Conservation (phyloP, 2,329 filamentous ascomycete genomes). For the Coccinonectria pachysandricola region DNA sequence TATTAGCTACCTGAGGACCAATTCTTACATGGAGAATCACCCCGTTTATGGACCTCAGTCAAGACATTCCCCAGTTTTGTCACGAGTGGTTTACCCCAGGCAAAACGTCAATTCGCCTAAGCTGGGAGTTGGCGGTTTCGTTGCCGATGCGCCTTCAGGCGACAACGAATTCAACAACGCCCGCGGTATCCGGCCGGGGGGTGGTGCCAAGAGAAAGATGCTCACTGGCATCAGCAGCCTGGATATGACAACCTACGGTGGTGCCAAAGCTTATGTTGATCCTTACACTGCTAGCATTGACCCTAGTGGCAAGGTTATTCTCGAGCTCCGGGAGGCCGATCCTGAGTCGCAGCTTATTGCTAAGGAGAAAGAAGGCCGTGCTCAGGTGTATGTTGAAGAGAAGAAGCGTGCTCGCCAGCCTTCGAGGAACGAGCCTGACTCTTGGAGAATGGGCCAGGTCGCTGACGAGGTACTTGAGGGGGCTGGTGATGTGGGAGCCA, state of each 20-base stretch:
- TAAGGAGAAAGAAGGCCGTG: slow-evolving; percentile 33
- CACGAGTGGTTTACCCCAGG: slow-evolving; percentile 40
- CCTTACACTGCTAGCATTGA: slow-evolving; percentile 34
- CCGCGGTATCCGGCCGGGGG: slow-evolving; percentile 10
- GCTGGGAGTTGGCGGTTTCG: slow-evolving; percentile 46
- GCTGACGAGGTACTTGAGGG: slow-evolving; percentile 20
- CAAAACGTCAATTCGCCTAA: slow-evolving; percentile 25
- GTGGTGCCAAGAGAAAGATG: slow-evolving; percentile 14
- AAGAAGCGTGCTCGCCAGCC: slow-evolving; percentile 10
- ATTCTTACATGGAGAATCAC: slow-evolving; percentile 47
- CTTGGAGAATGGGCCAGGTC: slow-evolving; percentile 15
- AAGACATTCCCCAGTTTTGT: slow-evolving; percentile 36
- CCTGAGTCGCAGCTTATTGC: slow-evolving; percentile 32
- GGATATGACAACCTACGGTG: slow-evolving; percentile 39
- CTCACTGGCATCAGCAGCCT: slow-evolving; percentile 29
- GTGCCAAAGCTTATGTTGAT: slow-evolving; percentile 44
- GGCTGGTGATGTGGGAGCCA: slow-evolving; percentile 31
- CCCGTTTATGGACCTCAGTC: slow-evolving; percentile 50
- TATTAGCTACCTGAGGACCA: slow-evolving; percentile 50
- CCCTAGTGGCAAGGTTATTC: slow-evolving; percentile 37
- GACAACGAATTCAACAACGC: slow-evolving; percentile 35
- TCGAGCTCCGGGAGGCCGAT: slow-evolving; percentile 32
- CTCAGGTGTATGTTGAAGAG: slow-evolving; percentile 21
- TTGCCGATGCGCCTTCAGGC: slow-evolving; percentile 31
- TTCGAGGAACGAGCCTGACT: slow-evolving; percentile 5